Conservation (phyloP, 2,329 filamentous ascomycete species). For the Penicillium sp. region DNA sequence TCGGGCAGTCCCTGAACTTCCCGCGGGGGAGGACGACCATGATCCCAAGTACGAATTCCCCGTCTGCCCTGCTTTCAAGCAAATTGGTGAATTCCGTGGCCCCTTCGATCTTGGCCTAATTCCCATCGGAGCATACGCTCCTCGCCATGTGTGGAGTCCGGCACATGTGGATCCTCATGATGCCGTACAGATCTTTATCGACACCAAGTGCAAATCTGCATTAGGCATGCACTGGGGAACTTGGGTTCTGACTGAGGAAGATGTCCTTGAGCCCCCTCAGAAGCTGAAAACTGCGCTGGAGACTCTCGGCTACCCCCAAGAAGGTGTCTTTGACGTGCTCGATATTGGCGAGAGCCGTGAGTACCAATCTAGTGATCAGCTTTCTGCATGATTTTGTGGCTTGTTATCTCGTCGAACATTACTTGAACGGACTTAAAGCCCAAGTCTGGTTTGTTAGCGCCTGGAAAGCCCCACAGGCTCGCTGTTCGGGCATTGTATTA, state of each 20-base stretch:
- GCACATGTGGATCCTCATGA: slow-evolving; percentile 88
- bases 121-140: slow-evolving; percentile 83
- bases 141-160: slow-evolving; percentile 64
- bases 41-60: slow-evolving; percentile 65
- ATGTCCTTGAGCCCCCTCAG: slow-evolving; percentile 76
- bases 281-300: slow-evolving; percentile 69
- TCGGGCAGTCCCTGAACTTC: slow-evolving; percentile 66
- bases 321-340: slow-evolving; percentile 75
- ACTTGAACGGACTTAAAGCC: no score
- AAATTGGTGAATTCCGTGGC: slow-evolving; percentile 75
- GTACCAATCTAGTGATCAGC: no score
- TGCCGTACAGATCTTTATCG: slow-evolving; percentile 81
- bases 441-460: no score
- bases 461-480: no score
- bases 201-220: slow-evolving; percentile 73
- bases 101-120: slow-evolving; percentile 90
- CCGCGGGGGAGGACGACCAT: slow-evolving; percentile 67
- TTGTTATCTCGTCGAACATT: no score
- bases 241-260: slow-evolving; percentile 82
- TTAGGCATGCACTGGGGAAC: slow-evolving; percentile 91
- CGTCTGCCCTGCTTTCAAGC: slow-evolving; percentile 75
- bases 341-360: slow-evolving; percentile 80
- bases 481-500: no score
- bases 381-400: no score
- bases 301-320: slow-evolving; percentile 64